Evolutionary conservation across 768 basidiomycete species (phyloP), one percentile per base, ranked within the genome.

Genomic region (Candolleomyces aberdarensis): DNA sequence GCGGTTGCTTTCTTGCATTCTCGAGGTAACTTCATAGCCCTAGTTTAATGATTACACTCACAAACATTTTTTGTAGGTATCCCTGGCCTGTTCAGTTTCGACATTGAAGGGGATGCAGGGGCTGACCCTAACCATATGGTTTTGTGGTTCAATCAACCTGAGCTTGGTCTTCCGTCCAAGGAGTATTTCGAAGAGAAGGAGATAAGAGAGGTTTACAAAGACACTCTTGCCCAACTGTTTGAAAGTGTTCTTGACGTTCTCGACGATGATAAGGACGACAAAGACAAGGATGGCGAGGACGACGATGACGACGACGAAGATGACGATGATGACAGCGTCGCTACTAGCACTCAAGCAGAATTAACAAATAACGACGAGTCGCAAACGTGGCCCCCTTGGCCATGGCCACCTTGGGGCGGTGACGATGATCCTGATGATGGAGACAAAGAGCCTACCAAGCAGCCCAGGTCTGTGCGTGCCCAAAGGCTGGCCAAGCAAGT

Each of bases 1-100:
- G 88, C 92, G 0, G 71, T 97, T 49, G 87, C 92, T 7, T 97
- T 85, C 71, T 78, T 96, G 56, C 95, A 98, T 70, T 92, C 96
- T 22, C 80, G 86, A 76, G 93, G 94, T 89, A 64, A 65, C n/a
- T 52, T 26, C 41, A 36, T 7, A 36, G 2, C 29, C n/a, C 49
- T 56, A 49, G 22, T 36, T 22, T 36, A 41, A 47, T 14, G 40
- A 51, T 36, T 54, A 13, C 57, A 54, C 8, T 47, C 5, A 50
- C 3, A 4, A 17, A 58, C 9, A 40, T 19, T 11, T 48, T 62
- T 54, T 29, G 44, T 20, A 96, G 94, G 87, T 48, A 83, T 96
- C 61, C 83, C 83, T 19, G 89, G 85, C 1, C 73, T 98, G 13
- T 92, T 98, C 67, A 77, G 80, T n/a, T 89, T 94, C 65, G 78